Conservation (phyloP, 306 rosid species). For the Quercus glauca region DNA sequence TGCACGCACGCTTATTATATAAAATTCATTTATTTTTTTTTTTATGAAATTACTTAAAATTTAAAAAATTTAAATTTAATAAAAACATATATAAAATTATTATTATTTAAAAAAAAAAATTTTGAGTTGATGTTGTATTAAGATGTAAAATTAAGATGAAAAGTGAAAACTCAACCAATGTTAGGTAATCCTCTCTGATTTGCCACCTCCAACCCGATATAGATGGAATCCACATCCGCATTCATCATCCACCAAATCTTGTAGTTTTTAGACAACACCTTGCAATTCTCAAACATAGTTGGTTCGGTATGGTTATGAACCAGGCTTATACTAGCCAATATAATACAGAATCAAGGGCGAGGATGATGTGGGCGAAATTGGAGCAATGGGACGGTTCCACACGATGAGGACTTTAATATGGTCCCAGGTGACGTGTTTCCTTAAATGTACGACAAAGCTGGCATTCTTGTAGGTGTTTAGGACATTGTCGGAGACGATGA, state of each 20-base stretch:
- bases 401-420: conserved; percentile 68
- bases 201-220: conserved; percentile 73
- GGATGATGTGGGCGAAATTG: conserved; percentile 58
- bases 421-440: conserved; percentile 57
- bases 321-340: neutral
- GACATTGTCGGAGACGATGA: conserved; percentile 48
- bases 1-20: no score
- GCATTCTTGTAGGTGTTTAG: conserved; percentile 59
- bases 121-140: no score
- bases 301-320: conserved; percentile 34
- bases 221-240: conserved; percentile 42
- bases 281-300: conserved; percentile 72
- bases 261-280: conserved; percentile 46
- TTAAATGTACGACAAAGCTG: conserved; percentile 50
- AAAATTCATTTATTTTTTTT: no score
- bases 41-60: no score
- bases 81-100: no score
- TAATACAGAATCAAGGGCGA: conserved; percentile 1
- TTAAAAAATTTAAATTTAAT: no score
- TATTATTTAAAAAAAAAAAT: no score
- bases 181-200: neutral
- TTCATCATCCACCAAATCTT: conserved; percentile 75
- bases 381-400: conserved; percentile 77
- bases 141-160: no score
- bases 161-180: no score